Evolutionary conservation across 2,329 filamentous ascomycete genomes (phyloP), one percentile per base, ranked within the genome.

Genomic region (Trichoderma hamatum): DNA sequence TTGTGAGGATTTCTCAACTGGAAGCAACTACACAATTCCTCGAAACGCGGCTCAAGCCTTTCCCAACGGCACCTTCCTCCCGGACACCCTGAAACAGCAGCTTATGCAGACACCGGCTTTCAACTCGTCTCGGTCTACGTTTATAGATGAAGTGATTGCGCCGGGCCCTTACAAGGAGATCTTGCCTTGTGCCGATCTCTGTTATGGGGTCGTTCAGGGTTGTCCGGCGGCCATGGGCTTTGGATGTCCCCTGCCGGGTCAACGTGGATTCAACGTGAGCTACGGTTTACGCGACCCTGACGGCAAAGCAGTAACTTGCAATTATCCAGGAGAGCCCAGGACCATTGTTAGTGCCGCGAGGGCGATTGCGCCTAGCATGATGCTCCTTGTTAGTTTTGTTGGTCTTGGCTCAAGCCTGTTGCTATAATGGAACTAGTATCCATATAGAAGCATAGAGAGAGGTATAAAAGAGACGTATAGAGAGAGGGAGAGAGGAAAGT

Each of bases 91-190:
- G 10, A 72, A 67, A 30, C 68, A 72, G 9, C 67, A 70, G 6
- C 70, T 78, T 9, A 73, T 69, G 2, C 46, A 69, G 55, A 72
- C 70, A 28, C 75, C 74, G 5, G 73, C 70, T 13, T 75, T 74
- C 56, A 81, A 79, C 59, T 79, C 81, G 10, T 92, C 90, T 14
- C 87, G 94, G 21, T 95, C 93, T 74, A 76, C 84, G 0, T 81
- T 87, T 59, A 96, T 98, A 73, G 94, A 97, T 75, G 74, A 82
- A 2, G 73, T 81, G 1, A 88, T 98, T 69, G 80, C 85, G 71
- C 94, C 96, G 0, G 96, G 96, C 0, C 96, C 96, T 0, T 98
- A 99, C 81, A 96, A 94, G 77, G 96, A 99, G 81, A 83, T 98
- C 24, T 82, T 97, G 10, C 96, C 96, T 0, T 98, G 95, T 75